Base-by-base conservation (phyloP, 768 basidiomycete species). In the Leccinum disarticulatum region DNA sequence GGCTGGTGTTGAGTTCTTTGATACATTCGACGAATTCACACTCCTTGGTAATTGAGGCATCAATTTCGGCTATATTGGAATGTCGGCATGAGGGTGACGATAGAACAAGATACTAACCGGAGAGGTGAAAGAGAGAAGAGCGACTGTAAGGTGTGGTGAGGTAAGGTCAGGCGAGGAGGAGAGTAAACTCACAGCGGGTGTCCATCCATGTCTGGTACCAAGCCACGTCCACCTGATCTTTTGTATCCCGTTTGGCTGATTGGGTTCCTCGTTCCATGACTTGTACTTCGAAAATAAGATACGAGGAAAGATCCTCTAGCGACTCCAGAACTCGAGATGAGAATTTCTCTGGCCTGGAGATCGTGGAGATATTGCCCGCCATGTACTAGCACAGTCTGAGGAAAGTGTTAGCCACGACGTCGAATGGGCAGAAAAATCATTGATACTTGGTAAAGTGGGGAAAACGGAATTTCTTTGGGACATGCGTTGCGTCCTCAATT, bases 221-320 rank as follows among this genome's bases (percentile, higher is more conserved):
- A 58, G 33, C 53, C 11, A 55, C 22, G 15, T 22, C 38, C 28
- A 96, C 84, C 58, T 90, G 84, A 54, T 95, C 93, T 67, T 83
- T 88, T 3, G 85, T 83, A 66, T 93, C 87, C 67, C 87, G 89
- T 74, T 87, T 90, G 48, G 83, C 83, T 52, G 83, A 76, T 10
- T 93, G 91, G 14, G 79, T 77, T 14, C 86, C 87, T 41, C 81
- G 82, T 66, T 95, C 91, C 22, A 22, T 22, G 22, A 22, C 22
- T 22, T 22, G 22, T 22, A 22, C 22, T 22, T 22, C 22, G 22
- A 22, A 22, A 22, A 22, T 22, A 22, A 22, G 22, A 22, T 22
- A 22, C 22, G 22, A 22, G 22, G 22, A 22, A 22, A 22, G 22
- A 22, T 22, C 22, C 22, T 22, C 22, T 22, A 22, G 22, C 22